phyloP scores from a whole-genome alignment of 495 filamentous ascomycete genomes.

The Annulohypoxylon maeteangense region DNA sequence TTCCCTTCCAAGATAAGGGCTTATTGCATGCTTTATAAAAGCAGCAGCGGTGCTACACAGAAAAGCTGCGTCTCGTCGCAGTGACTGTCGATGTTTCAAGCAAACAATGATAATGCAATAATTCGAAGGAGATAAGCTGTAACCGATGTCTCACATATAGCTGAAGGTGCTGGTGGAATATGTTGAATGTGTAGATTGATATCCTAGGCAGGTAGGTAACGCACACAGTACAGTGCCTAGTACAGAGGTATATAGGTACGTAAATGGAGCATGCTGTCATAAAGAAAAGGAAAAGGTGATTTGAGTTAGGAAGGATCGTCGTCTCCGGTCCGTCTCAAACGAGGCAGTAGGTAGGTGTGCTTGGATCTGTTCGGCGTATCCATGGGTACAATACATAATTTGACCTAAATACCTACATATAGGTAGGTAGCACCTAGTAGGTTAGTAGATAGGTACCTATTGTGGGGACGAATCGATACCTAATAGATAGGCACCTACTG shows the following conservation, averaged over 20 bases:
- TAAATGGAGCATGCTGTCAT: conserved; percentile 23
- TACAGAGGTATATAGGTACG: background rate
- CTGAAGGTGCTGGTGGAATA: conserved; percentile 17
- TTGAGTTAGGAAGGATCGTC: conserved; percentile 21
- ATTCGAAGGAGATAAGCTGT: conserved; percentile 9
- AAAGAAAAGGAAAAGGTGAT: conserved; percentile 14
- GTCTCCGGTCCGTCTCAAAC: conserved; percentile 19
- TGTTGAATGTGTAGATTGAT: conserved; percentile 35
- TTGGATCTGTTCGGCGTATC: conserved; percentile 21
- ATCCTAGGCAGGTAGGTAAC: conserved; percentile 5
- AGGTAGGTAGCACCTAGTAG: too few species aligned
- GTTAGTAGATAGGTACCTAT: conserved; percentile 16
- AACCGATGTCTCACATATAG: conserved; percentile 30
- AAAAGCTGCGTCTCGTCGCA: conserved; percentile 22
- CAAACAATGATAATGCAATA: conserved; percentile 31
- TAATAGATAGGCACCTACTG: conserved; percentile 10
- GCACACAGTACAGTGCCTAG: too few species aligned
- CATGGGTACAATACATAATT: conserved; percentile 36
- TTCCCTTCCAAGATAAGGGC: conserved; percentile 18
- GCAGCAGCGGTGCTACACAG: conserved; percentile 17
- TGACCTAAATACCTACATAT: too few species aligned
- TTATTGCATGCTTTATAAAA: conserved; percentile 11
- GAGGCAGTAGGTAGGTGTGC: conserved; percentile 1
- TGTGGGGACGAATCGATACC: background rate
- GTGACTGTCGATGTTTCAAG: conserved; percentile 24